These are phyloP conservation scores for Paecilomyces dactylethromorphus DNA, from an alignment of 2,329 filamentous ascomycete genomes.

Conservation along the genomic window DNA sequence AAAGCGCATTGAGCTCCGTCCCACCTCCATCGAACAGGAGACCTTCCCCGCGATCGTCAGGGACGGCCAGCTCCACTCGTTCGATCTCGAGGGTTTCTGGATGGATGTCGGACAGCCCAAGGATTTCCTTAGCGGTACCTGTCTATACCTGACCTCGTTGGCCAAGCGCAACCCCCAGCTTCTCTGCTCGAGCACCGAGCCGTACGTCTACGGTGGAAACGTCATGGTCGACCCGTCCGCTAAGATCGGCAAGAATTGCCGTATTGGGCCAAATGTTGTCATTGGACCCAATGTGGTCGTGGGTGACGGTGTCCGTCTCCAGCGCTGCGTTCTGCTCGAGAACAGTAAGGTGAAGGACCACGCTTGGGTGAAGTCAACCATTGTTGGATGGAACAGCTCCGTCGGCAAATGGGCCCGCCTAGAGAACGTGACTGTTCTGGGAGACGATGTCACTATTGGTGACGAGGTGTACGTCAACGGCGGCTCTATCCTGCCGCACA, in stretches of 20 bases:
- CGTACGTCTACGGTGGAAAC: conserved; percentile 87
- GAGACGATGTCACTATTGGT: conserved; percentile 94
- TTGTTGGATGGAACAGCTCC: conserved; percentile 96
- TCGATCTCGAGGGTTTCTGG: conserved; percentile 96
- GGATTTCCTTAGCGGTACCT: conserved; percentile 94
- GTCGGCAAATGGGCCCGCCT: conserved; percentile 93
- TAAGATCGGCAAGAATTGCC: conserved; percentile 97
- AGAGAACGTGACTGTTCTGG: conserved; percentile 96
- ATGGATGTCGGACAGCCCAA: conserved; percentile 99
- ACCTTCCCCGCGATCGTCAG: conserved; percentile 91
- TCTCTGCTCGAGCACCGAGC: conserved; percentile 65
- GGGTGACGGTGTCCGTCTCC: conserved; percentile 87
- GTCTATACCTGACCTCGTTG: conserved; percentile 88
- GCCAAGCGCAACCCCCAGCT: conserved; percentile 84
- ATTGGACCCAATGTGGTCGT: conserved; percentile 90
- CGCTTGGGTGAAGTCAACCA: conserved; percentile 97
- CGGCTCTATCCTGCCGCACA: conserved; percentile 89
- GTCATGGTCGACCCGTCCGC: conserved; percentile 90
- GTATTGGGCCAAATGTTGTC: conserved; percentile 93
- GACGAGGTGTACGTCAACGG: conserved; percentile 99
- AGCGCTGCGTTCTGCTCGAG: conserved; percentile 82
- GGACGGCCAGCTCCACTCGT: conserved; percentile 88
- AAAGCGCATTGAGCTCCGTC: conserved; percentile 86
- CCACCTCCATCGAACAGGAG: conserved; percentile 97
- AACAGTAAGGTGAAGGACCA: conserved; percentile 97